These are phyloP conservation scores for Crotalaria pallida DNA, from an alignment of 306 rosid genomes.

Conservation along the genomic window DNA sequence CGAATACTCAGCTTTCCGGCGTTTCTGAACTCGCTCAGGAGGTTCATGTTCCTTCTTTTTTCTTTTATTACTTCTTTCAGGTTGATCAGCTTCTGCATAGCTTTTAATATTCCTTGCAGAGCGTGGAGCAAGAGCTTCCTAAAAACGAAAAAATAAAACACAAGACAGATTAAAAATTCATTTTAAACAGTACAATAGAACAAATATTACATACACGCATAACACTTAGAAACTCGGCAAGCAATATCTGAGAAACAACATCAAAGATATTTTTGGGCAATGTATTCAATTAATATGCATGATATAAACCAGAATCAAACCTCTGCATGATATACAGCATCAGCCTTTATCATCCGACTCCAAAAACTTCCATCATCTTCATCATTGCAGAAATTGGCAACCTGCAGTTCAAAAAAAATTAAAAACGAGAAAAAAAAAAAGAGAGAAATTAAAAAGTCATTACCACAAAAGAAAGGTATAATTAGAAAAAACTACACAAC, in stretches of 20 bases:
- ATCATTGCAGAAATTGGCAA: conserved; percentile 80
- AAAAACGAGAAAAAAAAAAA: background rate
- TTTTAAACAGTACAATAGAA: conserved; percentile 7
- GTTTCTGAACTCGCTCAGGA: conserved; percentile 67
- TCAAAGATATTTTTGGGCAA: background rate
- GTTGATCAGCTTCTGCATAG: conserved; percentile 77
- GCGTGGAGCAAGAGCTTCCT: conserved; percentile 95
- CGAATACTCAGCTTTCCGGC: conserved; percentile 70
- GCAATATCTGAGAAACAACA: background rate
- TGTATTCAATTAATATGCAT: background rate
- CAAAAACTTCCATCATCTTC: conserved; percentile 99
- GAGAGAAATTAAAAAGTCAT: background rate
- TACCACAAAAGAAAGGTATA: background rate
- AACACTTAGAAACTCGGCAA: background rate
- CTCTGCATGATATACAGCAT: conserved; percentile 78
- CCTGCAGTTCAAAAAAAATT: conserved; percentile 41
- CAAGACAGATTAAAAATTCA: background rate
- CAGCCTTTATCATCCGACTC: conserved; percentile 99
- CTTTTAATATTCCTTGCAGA: conserved; percentile 90
- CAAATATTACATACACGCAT: background rate
- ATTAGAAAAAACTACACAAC: background rate
- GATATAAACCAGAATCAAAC: conserved; percentile 39
- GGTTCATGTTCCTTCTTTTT: conserved; percentile 86
- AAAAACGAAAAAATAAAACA: background rate
- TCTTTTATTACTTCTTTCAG: conserved; percentile 76